A percentile compares a stretch with the other conserved stretches of the same genome.
Conservation (phyloP, 164 flowering plant species). For the Magnolia officinalis region DNA sequence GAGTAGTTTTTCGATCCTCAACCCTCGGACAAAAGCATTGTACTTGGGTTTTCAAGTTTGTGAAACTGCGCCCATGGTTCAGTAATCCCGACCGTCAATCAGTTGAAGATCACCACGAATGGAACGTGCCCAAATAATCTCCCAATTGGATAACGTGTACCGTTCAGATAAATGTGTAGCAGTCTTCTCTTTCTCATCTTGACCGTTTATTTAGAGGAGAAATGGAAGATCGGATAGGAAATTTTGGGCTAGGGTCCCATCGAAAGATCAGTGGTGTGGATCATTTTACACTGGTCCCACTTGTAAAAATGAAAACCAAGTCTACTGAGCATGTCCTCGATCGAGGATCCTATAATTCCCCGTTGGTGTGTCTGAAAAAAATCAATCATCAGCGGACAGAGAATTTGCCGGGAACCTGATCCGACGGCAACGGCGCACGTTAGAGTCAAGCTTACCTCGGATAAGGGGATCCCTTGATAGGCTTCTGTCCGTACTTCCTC, state of each 20-base stretch:
- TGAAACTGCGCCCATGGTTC: too few relatives aligned
- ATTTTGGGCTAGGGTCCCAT: too few relatives aligned
- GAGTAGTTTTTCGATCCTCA: too few relatives aligned
- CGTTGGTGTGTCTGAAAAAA: neutral
- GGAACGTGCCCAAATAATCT: neutral
- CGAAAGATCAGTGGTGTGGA: too few relatives aligned
- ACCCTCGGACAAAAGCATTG: too few relatives aligned
- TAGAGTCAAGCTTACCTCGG: slow-evolving; percentile 47
- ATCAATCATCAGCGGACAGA: neutral
- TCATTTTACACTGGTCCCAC: too few relatives aligned
- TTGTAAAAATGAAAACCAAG: neutral
- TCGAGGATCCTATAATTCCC: neutral
- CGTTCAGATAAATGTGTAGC: neutral
- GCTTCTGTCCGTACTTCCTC: slow-evolving; percentile 95
- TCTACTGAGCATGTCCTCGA: neutral
- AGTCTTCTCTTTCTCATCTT: neutral
- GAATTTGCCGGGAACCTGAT: too few relatives aligned
- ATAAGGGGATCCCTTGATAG: slow-evolving; percentile 90
- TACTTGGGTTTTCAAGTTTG: too few relatives aligned
- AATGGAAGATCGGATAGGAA: too few relatives aligned
- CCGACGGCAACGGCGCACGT: neutral
- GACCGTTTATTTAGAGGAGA: too few relatives aligned
- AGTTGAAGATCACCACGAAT: neutral
- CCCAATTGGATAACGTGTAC: neutral
- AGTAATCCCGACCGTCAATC: neutral